These are phyloP conservation scores for Clavulina sp. DNA, from an alignment of 768 basidiomycete species.

Conservation along the genomic window DNA sequence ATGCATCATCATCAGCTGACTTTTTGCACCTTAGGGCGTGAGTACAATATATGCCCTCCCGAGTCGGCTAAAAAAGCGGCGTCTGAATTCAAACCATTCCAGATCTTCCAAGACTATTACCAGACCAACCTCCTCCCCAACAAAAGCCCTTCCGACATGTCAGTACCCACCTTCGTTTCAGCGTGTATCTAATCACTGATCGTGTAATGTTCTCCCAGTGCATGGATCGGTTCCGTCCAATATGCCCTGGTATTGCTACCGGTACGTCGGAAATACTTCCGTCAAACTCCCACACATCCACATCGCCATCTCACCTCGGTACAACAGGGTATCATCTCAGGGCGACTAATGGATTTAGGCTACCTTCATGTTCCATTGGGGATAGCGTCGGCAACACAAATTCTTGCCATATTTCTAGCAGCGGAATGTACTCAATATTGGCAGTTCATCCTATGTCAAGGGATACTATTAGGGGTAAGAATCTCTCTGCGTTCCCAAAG, in stretches of 20 bases:
- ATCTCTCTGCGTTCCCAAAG: background rate
- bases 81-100: background rate
- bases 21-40: background rate
- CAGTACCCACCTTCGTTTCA: constrained; percentile 10
- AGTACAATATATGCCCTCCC: background rate
- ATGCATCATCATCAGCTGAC: background rate
- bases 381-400: constrained; percentile 30
- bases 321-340: constrained; percentile 32
- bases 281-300: constrained; percentile 16
- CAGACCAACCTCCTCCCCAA: constrained; percentile 31
- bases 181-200: background rate
- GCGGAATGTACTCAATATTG: constrained; percentile 58
- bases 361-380: constrained; percentile 37
- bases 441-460: constrained; percentile 66
- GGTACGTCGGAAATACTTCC: background rate
- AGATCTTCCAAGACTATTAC: constrained; percentile 66
- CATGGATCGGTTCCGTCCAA: constrained; percentile 70
- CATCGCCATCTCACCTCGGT: constrained; percentile 36
- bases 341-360: constrained; percentile 59
- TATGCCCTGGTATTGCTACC: constrained; percentile 16
- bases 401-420: constrained; percentile 42
- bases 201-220: constrained; percentile 24
- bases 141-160: constrained; percentile 49
- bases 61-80: constrained; percentile 2
- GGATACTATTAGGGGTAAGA: constrained; percentile 45